A percentile compares a stretch with the other conserved stretches of the same genome.
These are phyloP conservation scores for Cutaneotrichosporon spelunceum DNA, from an alignment of 1,284 basidiomycete species.

Conservation along the genomic window DNA sequence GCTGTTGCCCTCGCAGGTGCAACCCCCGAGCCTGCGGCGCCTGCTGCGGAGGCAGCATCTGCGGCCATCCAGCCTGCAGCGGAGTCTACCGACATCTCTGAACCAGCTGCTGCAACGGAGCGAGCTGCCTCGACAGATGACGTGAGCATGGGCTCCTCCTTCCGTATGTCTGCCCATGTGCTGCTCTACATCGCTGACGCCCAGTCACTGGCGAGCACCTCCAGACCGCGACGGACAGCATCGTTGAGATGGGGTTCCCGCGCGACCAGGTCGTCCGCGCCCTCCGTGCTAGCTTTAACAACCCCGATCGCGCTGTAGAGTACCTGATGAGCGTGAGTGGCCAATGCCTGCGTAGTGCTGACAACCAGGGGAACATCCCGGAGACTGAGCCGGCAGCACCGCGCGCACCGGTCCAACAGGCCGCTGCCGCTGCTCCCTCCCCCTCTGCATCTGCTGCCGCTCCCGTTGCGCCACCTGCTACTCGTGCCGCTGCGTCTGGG, in stretches of 20 bases:
- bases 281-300: conserved; percentile 92
- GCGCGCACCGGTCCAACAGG: conserved; percentile 29
- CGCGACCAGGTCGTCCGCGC: conserved; percentile 81
- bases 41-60: conserved; percentile 35
- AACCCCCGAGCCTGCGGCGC: conserved; percentile 29
- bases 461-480: conserved; percentile 39
- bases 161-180: conserved; percentile 31
- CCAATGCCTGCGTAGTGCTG: neutral
- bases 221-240: conserved; percentile 71
- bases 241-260: conserved; percentile 94
- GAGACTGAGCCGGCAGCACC: conserved; percentile 28
- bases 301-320: conserved; percentile 95
- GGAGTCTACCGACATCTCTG: conserved; percentile 35
- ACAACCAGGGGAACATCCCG: conserved; percentile 43
- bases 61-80: conserved; percentile 35
- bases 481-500: conserved; percentile 45
- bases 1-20: conserved; percentile 35
- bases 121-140: conserved; percentile 17
- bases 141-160: conserved; percentile 35
- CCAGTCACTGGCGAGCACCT: conserved; percentile 68
- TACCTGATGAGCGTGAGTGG: conserved; percentile 84
- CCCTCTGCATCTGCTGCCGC: conserved; percentile 50
- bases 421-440: conserved; percentile 47
- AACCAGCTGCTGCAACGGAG: conserved; percentile 28
- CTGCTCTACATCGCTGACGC: conserved; percentile 2